Percentiles rank a stretch among this genome's conserved stretches.
Evolutionary conservation across 495 filamentous ascomycete genomes (phyloP).

Genomic region (Aspergillus funiculosus): DNA sequence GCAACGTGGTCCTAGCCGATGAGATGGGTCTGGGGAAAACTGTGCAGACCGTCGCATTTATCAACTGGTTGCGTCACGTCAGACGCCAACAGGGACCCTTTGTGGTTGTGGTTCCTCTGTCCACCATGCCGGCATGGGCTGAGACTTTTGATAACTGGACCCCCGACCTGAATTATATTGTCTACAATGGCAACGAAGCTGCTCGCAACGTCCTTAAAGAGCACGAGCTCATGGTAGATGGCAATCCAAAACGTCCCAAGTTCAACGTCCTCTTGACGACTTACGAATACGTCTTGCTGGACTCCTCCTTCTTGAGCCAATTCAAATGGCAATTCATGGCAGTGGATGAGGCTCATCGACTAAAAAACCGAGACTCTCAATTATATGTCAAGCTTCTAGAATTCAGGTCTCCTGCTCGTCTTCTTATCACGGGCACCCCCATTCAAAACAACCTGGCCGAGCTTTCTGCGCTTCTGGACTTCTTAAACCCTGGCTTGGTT

Average conservation of each 20-base stretch:
- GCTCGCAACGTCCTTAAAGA: slow-evolving; percentile 78
- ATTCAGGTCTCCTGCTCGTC: slow-evolving; percentile 75
- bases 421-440: slow-evolving; percentile 94
- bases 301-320: slow-evolving; percentile 68
- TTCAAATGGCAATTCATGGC: slow-evolving; percentile 98
- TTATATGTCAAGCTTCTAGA: slow-evolving; percentile 78
- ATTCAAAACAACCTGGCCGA: slow-evolving; percentile 96
- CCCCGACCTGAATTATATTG: slow-evolving; percentile 92
- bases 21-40: slow-evolving; percentile 99
- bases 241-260: slow-evolving; percentile 75
- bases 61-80: slow-evolving; percentile 96
- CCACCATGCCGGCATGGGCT: slow-evolving; percentile 94
- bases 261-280: slow-evolving; percentile 95
- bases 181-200: slow-evolving; percentile 83
- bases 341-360: slow-evolving; percentile 91
- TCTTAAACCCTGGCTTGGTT: slow-evolving; percentile 86
- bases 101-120: slow-evolving; percentile 89
- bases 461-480: slow-evolving; percentile 85
- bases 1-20: slow-evolving; percentile 94
- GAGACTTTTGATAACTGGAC: slow-evolving; percentile 97
- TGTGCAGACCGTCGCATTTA: slow-evolving; percentile 92
- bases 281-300: slow-evolving; percentile 86
- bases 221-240: slow-evolving; percentile 79
- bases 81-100: slow-evolving; percentile 88
- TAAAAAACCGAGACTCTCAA: slow-evolving; percentile 94